Base-by-base conservation (phyloP, 345 rosid species). In the Acer yangbiense region DNA sequence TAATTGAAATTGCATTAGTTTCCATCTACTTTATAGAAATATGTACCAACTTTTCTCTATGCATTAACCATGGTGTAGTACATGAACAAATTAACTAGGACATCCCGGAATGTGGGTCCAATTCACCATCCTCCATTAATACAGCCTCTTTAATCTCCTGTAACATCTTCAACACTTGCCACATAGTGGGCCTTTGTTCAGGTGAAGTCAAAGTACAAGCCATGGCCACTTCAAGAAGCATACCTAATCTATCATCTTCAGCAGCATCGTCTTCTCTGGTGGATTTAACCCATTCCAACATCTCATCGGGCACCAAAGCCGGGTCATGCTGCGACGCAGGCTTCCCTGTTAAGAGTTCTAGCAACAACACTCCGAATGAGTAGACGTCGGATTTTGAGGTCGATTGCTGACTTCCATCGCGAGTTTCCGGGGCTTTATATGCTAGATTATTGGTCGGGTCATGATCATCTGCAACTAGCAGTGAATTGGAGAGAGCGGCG, bases 141-240 rank as follows among this genome's bases (percentile, higher is more conserved):
- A 81, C 94, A 18, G 79, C 90, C 73, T 91, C 96, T 83, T 93
- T 95, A 85, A 95, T 89, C 87, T 91, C 94, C 72, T 89, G 98
- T 75, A 93, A 79, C 98, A 95, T 92, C 88, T 93, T 95, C 86
- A 93, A 78, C 6, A 93, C 97, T 76, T 92, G 98, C 99, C 98
- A 93, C 99, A 93, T 95, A 0, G 98, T 90, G 0, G 99, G 99
- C 81, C 99, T 88, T 77, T 95, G 99, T 65, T 95, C 99, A 2
- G 94, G 87, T 48, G 96, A 90, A 29, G 78, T 78, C 82, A 61
- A 79, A 64, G 91, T 83, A 80, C 99, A 95, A 39, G 83, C 87
- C 62, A 87, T 77, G 21, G 96, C 97, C 44, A 95, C 92, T 80
- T 93, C 96, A 6, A 87, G 79, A 60, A 93, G 88, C 98, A 95